phyloP scores from a whole-genome alignment of 2,329 filamentous ascomycete genomes.

The Nigrograna mackinnonii region DNA sequence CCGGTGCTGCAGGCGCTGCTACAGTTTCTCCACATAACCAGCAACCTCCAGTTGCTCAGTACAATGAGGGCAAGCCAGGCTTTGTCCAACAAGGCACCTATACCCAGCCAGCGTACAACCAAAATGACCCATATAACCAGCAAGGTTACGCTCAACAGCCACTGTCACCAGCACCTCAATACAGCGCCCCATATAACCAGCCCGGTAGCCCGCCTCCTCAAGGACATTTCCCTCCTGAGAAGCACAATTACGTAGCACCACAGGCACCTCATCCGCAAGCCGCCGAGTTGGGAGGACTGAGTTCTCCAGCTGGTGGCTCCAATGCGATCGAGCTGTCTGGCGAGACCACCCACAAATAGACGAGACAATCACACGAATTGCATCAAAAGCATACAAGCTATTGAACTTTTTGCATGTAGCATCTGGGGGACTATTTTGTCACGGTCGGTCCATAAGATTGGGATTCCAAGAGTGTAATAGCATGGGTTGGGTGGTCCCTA shows the following conservation, averaged over 20 bases:
- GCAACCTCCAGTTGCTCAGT: too few species aligned
- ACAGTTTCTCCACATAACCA: conserved; percentile 1
- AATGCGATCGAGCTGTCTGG: conserved; percentile 1
- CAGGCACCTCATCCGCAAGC: background rate
- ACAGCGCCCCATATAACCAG: conserved; percentile 12
- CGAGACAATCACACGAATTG: too few species aligned
- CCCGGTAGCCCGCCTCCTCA: conserved; percentile 11
- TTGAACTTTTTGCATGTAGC: too few species aligned
- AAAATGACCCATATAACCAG: conserved; percentile 10
- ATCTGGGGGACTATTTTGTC: too few species aligned
- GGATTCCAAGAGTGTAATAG: too few species aligned
- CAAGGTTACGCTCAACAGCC: conserved; percentile 6
- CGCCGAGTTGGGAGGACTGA: conserved; percentile 2
- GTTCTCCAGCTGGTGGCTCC: background rate
- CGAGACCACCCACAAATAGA: background rate
- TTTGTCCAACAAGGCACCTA: background rate
- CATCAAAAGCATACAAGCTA: too few species aligned
- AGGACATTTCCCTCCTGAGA: conserved; percentile 6
- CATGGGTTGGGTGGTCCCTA: too few species aligned
- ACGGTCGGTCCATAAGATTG: too few species aligned
- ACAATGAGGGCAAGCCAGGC: conserved; percentile 5
- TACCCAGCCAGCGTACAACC: background rate
- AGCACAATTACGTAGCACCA: conserved; percentile 3
- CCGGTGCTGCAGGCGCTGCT: conserved; percentile 13
- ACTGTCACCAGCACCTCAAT: conserved; percentile 17